phyloP scores from a whole-genome alignment of 257 asterid species.

The Vinca minor region DNA sequence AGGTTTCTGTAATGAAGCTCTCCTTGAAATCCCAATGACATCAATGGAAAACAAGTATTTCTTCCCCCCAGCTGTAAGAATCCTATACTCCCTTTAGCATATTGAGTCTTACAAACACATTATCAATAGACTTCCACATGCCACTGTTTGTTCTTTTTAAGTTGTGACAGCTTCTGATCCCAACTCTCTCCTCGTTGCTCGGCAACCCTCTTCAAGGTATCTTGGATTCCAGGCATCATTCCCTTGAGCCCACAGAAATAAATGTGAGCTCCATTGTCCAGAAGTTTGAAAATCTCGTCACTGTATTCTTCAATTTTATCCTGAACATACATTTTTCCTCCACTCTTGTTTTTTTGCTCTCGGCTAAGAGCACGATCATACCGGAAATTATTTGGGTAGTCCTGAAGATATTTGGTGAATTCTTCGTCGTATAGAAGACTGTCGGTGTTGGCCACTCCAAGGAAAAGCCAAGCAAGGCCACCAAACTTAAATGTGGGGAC shows the following conservation, averaged over 20 bases:
- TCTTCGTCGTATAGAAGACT: slow-evolving; percentile 85
- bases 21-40: background rate
- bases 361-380: slow-evolving; percentile 84
- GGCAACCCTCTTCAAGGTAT: slow-evolving; percentile 78
- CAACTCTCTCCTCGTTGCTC: slow-evolving; percentile 83
- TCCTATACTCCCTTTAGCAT: background rate
- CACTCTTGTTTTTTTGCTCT: slow-evolving; percentile 71
- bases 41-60: slow-evolving; percentile 1
- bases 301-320: slow-evolving; percentile 95
- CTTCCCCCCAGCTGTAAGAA: slow-evolving; percentile 4
- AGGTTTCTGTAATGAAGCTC: no score
- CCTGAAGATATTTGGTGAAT: slow-evolving; percentile 62
- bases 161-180: slow-evolving; percentile 72
- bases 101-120: no score
- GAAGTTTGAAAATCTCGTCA: slow-evolving; percentile 70
- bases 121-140: slow-evolving; percentile 92
- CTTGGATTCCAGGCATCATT: slow-evolving; percentile 99
- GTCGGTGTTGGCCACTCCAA: slow-evolving; percentile 86
- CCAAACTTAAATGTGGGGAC: slow-evolving; percentile 68
- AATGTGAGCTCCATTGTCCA: slow-evolving; percentile 83
- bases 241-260: slow-evolving; percentile 97
- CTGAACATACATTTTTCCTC: slow-evolving; percentile 97
- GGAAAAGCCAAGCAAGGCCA: slow-evolving; percentile 97
- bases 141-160: slow-evolving; percentile 96
- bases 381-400: slow-evolving; percentile 72